These are phyloP conservation scores for Entophlyctis helioformis DNA, from an alignment of 192 early-diverging fungal genomes.

Conservation along the genomic window DNA sequence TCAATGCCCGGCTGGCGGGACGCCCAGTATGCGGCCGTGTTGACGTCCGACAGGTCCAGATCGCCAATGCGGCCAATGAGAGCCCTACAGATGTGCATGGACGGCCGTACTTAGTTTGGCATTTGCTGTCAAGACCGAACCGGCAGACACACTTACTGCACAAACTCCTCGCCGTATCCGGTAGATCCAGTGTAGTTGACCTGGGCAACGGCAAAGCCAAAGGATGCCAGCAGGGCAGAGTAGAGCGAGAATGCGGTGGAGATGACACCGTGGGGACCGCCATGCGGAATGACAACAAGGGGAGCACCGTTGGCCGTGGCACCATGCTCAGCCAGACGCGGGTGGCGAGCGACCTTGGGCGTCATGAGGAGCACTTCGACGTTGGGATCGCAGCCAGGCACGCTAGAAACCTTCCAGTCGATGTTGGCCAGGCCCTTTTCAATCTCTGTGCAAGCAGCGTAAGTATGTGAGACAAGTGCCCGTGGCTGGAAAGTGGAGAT, in stretches of 20 bases:
- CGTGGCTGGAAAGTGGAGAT: no score
- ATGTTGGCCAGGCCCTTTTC: no score
- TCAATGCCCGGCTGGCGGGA: slow-evolving; percentile 23
- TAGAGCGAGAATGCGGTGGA: slow-evolving; percentile 37
- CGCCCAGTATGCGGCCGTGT: slow-evolving; percentile 12
- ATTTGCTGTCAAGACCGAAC: slow-evolving; percentile 39
- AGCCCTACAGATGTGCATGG: no score
- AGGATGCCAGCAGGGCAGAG: slow-evolving; percentile 28
- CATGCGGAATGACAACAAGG: slow-evolving; percentile 65
- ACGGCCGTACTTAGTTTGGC: no score
- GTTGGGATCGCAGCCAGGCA: no score
- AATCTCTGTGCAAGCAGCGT: no score
- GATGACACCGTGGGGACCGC: slow-evolving; percentile 57
- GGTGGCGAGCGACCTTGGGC: no score
- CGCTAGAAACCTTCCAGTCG: no score
- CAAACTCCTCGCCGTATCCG: slow-evolving; percentile 72
- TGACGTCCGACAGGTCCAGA: slow-evolving; percentile 58
- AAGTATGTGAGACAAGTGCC: no score
- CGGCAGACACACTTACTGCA: no score
- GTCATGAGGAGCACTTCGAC: slow-evolving; percentile 7
- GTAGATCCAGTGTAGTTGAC: slow-evolving; percentile 72
- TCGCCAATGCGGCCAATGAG: slow-evolving; percentile 57
- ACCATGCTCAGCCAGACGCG: no score
- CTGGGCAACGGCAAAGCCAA: slow-evolving; percentile 47
- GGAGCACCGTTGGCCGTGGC: slow-evolving; percentile 15